Evolutionary conservation across 2,329 filamentous ascomycete species (phyloP), one percentile per base, ranked within the genome.

Genomic region (Shiraia sp.): DNA sequence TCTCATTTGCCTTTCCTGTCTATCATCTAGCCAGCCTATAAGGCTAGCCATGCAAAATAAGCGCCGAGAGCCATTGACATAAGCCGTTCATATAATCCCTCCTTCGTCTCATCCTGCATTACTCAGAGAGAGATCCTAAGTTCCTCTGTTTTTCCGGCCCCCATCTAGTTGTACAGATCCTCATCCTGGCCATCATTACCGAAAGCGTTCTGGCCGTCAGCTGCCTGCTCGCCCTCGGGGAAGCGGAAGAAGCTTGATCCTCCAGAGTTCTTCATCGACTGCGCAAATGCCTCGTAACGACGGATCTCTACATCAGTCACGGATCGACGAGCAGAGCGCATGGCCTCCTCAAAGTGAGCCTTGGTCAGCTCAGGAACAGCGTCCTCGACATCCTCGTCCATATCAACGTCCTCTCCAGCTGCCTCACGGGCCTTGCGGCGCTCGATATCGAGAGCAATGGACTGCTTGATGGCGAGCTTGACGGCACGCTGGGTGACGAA

Each of bases 401-500:
- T 81, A 55, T 93, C 88, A 32, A 89, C 87, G 61, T 68, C 66
- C 47, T 88, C 86, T 52, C 66, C 65, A 57, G 86, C 79, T 50
- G 87, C 91, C 76, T 96, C 92, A 42, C 88, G 90, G 63, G 87
- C 86, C 83, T 95, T 96, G 66, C 80, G 79, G 58, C 89, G 88
- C 75, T 95, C 88, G 59, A 99, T 97, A 49, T 97, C 92, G 32
- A 80, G 69, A 13, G 84, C 78, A 62, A 99, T 99, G 22, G 92
- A 85, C 78, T 99, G 86, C 82, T 99, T 99, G 79, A 99, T 99
- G 61, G 93, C 93, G 66, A 97, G 86, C 85, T 99, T 99, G 79
- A 96, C 93, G 39, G 93, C 93, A 72, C 93, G 90, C 79, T 99
- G 93, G 16, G 93, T 96, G 69, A 99, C 91, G 79, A 97, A 99